Base-by-base conservation (phyloP, 2,329 filamentous ascomycete species). In the Epicoccum sorghinum region DNA sequence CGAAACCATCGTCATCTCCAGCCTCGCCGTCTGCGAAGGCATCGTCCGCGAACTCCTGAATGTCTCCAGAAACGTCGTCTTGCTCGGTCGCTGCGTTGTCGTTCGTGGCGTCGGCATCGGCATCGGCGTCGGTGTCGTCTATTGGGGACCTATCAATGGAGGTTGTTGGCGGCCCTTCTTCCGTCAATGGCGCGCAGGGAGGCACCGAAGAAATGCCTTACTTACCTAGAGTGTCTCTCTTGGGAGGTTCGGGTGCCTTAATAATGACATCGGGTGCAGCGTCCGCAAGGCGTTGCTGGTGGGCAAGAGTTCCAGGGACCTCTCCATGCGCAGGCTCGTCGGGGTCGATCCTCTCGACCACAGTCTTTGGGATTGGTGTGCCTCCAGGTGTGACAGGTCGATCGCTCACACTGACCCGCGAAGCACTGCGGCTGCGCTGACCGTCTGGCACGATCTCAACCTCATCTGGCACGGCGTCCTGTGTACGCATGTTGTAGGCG, bases 1-100 rank as follows among this genome's bases (percentile, higher is more conserved):
- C 65, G 71, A 86, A 85, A 62, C 88, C 89, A 74, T 91, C 91
- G 66, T 90, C 88, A 66, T 86, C 78, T 35, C 61, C 75, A 40
- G 74, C 72, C 62, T 73, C 69, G 24, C 70, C 73, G 62, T 48
- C 47, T 30, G 61, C 55, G 5, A 49, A 41, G 39, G 38, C 50
- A 33, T 61, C 48, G 25, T 66, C 50, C 48, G 39, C 33, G 47
- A 39, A 43, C 7, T 58, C 57, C 32, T 55, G 33, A 33, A 47
- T 45, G n/a, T 61, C 61, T 25, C 47, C 44, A 4, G 47, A 32
- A 14, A 38, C 25, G 6, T 49, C 36, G 30, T 56, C 43, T 40
- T n/a, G 18, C 33, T 55, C 35, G 35, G 35, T 37, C 27, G 55
- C 33, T 9, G 35, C 37, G 12, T 32, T 39, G 23, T 53, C 24